These are phyloP conservation scores for Capillidium rhysosporum DNA, from an alignment of 371 early-diverging fungal genomes.

Conservation along the genomic window DNA sequence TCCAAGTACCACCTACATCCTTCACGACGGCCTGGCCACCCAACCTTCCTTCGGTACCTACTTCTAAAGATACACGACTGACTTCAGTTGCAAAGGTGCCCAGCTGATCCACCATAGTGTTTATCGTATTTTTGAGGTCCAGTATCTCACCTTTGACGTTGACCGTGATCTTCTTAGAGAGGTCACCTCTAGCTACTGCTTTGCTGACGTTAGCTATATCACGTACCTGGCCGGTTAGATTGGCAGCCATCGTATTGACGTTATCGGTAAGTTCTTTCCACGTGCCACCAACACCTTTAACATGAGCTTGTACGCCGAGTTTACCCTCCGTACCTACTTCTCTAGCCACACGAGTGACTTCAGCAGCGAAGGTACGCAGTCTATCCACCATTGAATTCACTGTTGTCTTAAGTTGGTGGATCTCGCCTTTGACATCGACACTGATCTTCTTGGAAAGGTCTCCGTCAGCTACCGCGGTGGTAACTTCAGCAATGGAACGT, in stretches of 20 bases:
- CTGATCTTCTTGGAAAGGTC: slow-evolving; percentile 30
- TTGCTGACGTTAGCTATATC: slow-evolving; percentile 23
- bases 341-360: slow-evolving; percentile 36
- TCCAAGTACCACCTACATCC: slow-evolving; percentile 33
- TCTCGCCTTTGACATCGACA: slow-evolving; percentile 26
- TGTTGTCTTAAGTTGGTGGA: slow-evolving; percentile 24
- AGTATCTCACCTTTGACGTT: slow-evolving; percentile 18
- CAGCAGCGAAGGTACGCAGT: slow-evolving; percentile 26
- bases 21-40: slow-evolving; percentile 25
- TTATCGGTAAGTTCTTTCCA: slow-evolving; percentile 27
- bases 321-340: slow-evolving; percentile 42
- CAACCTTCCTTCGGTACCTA: slow-evolving; percentile 25
- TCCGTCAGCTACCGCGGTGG: slow-evolving; percentile 31
- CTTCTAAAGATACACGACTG: slow-evolving; percentile 24
- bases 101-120: slow-evolving; percentile 29
- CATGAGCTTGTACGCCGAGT: slow-evolving; percentile 30
- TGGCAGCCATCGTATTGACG: slow-evolving; percentile 23
- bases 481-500: slow-evolving; percentile 35
- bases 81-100: slow-evolving; percentile 29
- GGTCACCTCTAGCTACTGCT: slow-evolving; percentile 24
- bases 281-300: slow-evolving; percentile 17
- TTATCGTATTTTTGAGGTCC: slow-evolving; percentile 21
- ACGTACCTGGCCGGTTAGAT: slow-evolving; percentile 28
- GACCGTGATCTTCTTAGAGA: slow-evolving; percentile 24
- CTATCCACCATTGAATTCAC: slow-evolving; percentile 41